Evolutionary conservation across 139 green algal species (phyloP).

Genomic region (Ostreobium quekettii): DNA sequence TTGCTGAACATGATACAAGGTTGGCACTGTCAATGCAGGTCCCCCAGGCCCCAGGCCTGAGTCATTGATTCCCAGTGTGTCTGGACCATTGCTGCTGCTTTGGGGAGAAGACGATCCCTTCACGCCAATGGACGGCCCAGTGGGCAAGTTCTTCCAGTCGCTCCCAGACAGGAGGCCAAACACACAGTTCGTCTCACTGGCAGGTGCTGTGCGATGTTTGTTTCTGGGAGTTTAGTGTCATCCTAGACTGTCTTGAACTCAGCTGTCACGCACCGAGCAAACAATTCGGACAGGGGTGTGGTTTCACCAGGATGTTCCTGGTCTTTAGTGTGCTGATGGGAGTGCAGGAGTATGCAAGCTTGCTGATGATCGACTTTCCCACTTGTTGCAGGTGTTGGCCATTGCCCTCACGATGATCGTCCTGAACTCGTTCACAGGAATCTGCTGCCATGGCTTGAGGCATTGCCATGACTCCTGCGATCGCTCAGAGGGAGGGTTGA

Average conservation of each 20-base stretch:
- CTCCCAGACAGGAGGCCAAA: conserved; percentile 33
- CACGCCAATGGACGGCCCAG: conserved; percentile 77
- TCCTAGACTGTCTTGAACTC: too few species aligned
- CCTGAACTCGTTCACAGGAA: conserved; percentile 49
- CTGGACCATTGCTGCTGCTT: conserved; percentile 66
- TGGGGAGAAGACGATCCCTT: conserved; percentile 82
- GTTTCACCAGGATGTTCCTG: neutral
- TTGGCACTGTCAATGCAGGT: too few species aligned
- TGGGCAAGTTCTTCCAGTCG: conserved; percentile 66
- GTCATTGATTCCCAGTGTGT: conserved; percentile 20
- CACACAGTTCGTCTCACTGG: conserved; percentile 46
- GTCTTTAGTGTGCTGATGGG: neutral
- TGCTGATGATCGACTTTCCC: conserved; percentile 12
- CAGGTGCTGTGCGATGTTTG: conserved; percentile 35
- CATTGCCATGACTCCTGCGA: too few species aligned
- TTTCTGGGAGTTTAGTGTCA: too few species aligned
- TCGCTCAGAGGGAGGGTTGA: too few species aligned
- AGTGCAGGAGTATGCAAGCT: neutral
- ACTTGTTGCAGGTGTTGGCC: conserved; percentile 39
- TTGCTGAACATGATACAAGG: too few species aligned
- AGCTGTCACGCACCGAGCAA: too few species aligned
- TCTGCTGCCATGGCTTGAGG: conserved; percentile 63
- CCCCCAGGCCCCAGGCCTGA: conserved; percentile 75
- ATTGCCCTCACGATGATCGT: conserved; percentile 69
- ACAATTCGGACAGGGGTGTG: too few species aligned